Percentiles rank a stretch among this genome's conserved stretches.
These are phyloP conservation scores for Eutypa lata DNA, from an alignment of 2,329 filamentous ascomycete genomes.

Conservation along the genomic window DNA sequence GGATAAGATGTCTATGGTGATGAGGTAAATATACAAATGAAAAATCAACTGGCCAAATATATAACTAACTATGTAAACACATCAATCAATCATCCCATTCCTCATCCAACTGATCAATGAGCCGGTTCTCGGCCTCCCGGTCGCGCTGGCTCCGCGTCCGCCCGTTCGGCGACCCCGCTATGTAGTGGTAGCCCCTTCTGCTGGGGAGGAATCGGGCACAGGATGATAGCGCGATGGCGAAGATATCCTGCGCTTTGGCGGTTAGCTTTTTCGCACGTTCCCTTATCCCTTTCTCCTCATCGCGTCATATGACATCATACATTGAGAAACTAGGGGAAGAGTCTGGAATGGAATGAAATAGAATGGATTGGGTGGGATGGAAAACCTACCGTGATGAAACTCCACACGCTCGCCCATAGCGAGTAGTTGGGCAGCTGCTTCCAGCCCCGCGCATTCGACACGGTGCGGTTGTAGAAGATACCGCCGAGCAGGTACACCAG, in stretches of 20 bases:
- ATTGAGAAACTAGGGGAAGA: too few species aligned
- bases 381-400: slow-evolving; percentile 73
- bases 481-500: slow-evolving; percentile 89
- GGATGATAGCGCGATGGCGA: slow-evolving; percentile 66
- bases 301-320: too few species aligned
- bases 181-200: slow-evolving; percentile 63
- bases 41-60: too few species aligned
- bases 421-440: slow-evolving; percentile 91
- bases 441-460: slow-evolving; percentile 93
- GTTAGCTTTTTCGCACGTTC: slow-evolving; percentile 10
- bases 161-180: slow-evolving; percentile 53
- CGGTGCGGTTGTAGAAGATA: slow-evolving; percentile 91
- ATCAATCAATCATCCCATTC: slow-evolving; percentile 95
- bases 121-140: slow-evolving; percentile 81
- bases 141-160: slow-evolving; percentile 37
- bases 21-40: too few species aligned
- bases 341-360: too few species aligned
- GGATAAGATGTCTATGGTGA: too few species aligned
- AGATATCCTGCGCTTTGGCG: slow-evolving; percentile 51
- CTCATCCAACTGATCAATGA: slow-evolving; percentile 95
- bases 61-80: too few species aligned
- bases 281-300: too few species aligned
- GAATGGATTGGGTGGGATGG: slow-evolving; percentile 20
- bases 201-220: slow-evolving; percentile 65
- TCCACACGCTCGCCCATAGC: slow-evolving; percentile 85